A percentile compares a stretch with the other conserved stretches of the same genome.
These are phyloP conservation scores for Neobulgaria alba DNA, from an alignment of 2,329 filamentous ascomycete genomes.

Conservation along the genomic window DNA sequence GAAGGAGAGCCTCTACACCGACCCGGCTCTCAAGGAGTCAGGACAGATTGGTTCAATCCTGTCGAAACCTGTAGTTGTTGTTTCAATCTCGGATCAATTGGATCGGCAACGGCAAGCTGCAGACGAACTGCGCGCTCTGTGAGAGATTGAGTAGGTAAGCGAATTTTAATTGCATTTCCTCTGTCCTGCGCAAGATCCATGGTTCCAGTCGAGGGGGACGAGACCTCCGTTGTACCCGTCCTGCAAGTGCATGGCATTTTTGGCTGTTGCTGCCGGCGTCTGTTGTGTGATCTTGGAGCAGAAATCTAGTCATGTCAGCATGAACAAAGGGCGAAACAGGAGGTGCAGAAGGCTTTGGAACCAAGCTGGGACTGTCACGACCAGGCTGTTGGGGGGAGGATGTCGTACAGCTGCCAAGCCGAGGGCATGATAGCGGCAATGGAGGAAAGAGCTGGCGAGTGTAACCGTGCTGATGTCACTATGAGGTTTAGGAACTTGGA, in stretches of 20 bases:
- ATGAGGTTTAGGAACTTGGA: too few relatives aligned
- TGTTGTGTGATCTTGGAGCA: not conserved
- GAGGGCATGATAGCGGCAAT: not conserved
- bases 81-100: slow-evolving; percentile 5
- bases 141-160: not conserved
- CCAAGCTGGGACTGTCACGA: too few relatives aligned
- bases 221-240: not conserved
- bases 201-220: too few relatives aligned
- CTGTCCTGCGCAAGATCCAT: not conserved
- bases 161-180: not conserved
- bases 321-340: not conserved
- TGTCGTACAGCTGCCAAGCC: not conserved
- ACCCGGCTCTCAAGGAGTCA: too few relatives aligned
- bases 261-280: not conserved
- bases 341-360: not conserved
- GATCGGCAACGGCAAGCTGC: slow-evolving; percentile 6
- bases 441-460: not conserved
- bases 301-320: not conserved
- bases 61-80: slow-evolving; percentile 4
- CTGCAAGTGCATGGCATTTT: not conserved
- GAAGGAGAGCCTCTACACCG: too few relatives aligned
- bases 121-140: slow-evolving; percentile 2
- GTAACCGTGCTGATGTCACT: too few relatives aligned
- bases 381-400: not conserved
- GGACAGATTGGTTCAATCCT: slow-evolving; percentile 2